These are phyloP conservation scores for Boechera retrofracta DNA, from an alignment of 345 rosid species.

Conservation along the genomic window DNA sequence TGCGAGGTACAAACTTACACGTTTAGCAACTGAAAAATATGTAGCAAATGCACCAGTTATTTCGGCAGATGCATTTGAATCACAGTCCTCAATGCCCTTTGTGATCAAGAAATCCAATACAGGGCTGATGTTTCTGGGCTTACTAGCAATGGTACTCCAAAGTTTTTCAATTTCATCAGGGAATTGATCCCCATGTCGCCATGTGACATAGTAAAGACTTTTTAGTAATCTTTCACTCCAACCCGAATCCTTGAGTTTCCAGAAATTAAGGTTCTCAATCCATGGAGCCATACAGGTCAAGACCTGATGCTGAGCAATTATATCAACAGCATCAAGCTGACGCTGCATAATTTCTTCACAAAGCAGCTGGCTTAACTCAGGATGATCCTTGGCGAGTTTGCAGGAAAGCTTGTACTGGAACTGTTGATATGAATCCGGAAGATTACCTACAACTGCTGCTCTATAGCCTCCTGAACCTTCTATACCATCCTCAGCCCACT, in stretches of 20 bases:
- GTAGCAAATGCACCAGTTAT: slow-evolving; percentile 99
- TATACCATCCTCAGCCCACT: slow-evolving; percentile 95
- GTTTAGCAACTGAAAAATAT: slow-evolving; percentile 97
- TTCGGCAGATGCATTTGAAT: slow-evolving; percentile 98
- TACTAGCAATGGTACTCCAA: slow-evolving; percentile 98
- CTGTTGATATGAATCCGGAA: slow-evolving; percentile 98
- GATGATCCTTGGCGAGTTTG: slow-evolving; percentile 98
- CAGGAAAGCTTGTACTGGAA: slow-evolving; percentile 96
- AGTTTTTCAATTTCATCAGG: slow-evolving; percentile 99
- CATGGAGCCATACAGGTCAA: slow-evolving; percentile 99
- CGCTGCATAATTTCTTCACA: slow-evolving; percentile 99
- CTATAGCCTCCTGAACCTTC: slow-evolving; percentile 95
- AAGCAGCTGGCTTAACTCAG: slow-evolving; percentile 92
- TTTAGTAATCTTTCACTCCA: slow-evolving; percentile 97
- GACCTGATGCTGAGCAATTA: slow-evolving; percentile 99
- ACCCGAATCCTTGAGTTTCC: slow-evolving; percentile 99
- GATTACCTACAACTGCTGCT: slow-evolving; percentile 99
- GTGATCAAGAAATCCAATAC: slow-evolving; percentile 95
- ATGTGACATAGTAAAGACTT: slow-evolving; percentile 97
- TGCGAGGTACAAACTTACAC: slow-evolving; percentile 94
- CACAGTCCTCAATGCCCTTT: slow-evolving; percentile 97
- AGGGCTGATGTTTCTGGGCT: slow-evolving; percentile 93
- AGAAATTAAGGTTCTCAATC: slow-evolving; percentile 98
- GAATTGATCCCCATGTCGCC: slow-evolving; percentile 98
- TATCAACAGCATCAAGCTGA: slow-evolving; percentile 98